Base-by-base conservation (phyloP, 345 rosid species). In the Crucihimalaya himalaica region DNA sequence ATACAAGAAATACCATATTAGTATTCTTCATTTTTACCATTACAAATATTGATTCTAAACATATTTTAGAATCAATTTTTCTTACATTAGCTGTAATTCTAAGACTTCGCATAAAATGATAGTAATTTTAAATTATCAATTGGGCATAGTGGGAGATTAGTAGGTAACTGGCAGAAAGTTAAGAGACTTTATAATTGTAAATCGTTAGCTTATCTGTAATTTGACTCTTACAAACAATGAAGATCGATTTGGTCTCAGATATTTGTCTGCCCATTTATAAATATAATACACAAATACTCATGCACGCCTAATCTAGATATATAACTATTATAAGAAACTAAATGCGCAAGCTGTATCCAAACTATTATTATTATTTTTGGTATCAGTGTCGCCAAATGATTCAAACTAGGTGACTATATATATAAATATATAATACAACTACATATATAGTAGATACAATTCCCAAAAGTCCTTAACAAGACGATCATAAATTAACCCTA, bases 71-170 rank as follows among this genome's bases (percentile, higher is more conserved):
- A 5, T 20, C 19, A 48, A 32, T 13, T 14, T 14, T 48, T 34
- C 20, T 52, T 37, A 52, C 11, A 16, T 15, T 40, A 39, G 63
- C 19, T 40, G 40, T 23, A 53, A 14, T n/a, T 13, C 15, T 28
- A 43, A 42, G 55, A 42, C 51, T 68, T 68, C 9, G 4, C 13
- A 8, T 23, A 70, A 15, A 45, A 19, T 66, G 19, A 74, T 57
- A 13, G 53, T 47, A 58, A 28, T 74, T 74, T 66, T 58, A 54
- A 28, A 74, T 58, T 57, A 48, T 20, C 72, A 74, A 74, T 11
- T 66, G 52, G 67, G 67, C 46, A 66, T 74, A 66, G 73, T 74
- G 78, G 72, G 60, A 66, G 15, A 66, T 66, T 35, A 57, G 78
- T 74, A 74, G 72, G 72, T 66, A 53, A 66, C 0, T 66, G 60